Conservation (phyloP, 1,139 yeast species). For the Sugiyamaella castrensis region DNA sequence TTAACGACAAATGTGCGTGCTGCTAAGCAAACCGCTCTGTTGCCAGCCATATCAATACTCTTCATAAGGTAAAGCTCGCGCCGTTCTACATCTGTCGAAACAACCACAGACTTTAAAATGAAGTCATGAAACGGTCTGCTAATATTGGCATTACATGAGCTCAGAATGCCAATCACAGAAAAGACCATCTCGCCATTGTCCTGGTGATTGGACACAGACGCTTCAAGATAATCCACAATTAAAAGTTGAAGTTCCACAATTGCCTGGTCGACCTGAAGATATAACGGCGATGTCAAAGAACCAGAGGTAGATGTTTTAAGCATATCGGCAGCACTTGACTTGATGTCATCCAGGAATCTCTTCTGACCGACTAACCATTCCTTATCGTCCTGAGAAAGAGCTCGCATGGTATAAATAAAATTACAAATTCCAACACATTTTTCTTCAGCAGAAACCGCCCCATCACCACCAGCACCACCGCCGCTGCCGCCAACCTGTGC, state of each 20-base stretch:
- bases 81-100: constrained; percentile 46
- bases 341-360: constrained; percentile 48
- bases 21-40: constrained; percentile 35
- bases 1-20: constrained; percentile 64
- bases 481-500: constrained; percentile 40
- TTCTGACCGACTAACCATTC: constrained; percentile 63
- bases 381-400: constrained; percentile 51
- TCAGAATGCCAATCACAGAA: constrained; percentile 47
- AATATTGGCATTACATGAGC: constrained; percentile 45
- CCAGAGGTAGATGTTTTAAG: constrained; percentile 44
- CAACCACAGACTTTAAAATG: constrained; percentile 56
- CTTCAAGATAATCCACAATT: constrained; percentile 49
- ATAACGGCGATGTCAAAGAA: constrained; percentile 58
- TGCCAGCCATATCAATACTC: constrained; percentile 48
- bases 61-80: constrained; percentile 53
- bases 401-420: constrained; percentile 58
- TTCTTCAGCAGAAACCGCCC: constrained; percentile 52
- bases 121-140: constrained; percentile 53
- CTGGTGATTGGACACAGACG: no score
- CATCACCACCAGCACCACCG: no score
- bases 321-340: constrained; percentile 44
- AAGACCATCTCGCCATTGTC: constrained; percentile 45
- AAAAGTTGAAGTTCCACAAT: constrained; percentile 56
- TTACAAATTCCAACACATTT: constrained; percentile 69
- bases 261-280: constrained; percentile 73